Evolutionary conservation across 2,329 filamentous ascomycete genomes (phyloP).

Genomic region (Laburnicola sp.): DNA sequence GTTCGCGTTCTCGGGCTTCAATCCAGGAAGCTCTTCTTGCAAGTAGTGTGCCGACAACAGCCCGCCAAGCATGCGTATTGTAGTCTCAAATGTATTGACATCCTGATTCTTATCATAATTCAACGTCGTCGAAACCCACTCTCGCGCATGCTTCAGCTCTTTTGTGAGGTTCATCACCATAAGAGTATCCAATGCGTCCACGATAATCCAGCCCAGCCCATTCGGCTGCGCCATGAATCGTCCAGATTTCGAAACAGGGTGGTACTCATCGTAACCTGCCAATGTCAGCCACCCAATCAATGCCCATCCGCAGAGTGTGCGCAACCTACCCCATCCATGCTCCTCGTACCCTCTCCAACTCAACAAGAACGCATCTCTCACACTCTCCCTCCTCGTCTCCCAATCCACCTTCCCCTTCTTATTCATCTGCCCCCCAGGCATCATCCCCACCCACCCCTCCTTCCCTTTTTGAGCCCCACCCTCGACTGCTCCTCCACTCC

Average conservation of each 20-base stretch:
- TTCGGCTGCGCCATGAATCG: conserved; percentile 78
- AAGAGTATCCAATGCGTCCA: conserved; percentile 92
- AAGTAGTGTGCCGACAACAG: conserved; percentile 92
- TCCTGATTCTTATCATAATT: conserved; percentile 91
- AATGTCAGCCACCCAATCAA: conserved; percentile 7
- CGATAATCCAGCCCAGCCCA: conserved; percentile 96
- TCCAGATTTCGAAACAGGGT: conserved; percentile 79
- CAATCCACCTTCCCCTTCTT: conserved; percentile 63
- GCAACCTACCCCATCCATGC: conserved; percentile 85
- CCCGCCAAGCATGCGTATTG: conserved; percentile 94
- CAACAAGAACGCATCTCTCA: conserved; percentile 84
- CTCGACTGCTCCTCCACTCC: conserved; percentile 36
- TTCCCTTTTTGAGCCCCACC: conserved; percentile 35
- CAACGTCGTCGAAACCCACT: conserved; percentile 82
- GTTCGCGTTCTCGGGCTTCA: conserved; percentile 73
- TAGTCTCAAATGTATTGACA: conserved; percentile 97
- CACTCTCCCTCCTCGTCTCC: conserved; percentile 73
- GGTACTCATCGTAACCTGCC: conserved; percentile 75
- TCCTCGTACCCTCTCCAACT: conserved; percentile 93
- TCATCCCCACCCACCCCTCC: conserved; percentile 40
- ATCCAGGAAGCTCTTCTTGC: conserved; percentile 75
- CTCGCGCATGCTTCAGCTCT: conserved; percentile 76
- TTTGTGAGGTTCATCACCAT: conserved; percentile 97
- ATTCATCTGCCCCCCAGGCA: conserved; percentile 26
- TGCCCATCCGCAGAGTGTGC: conserved; percentile 20